Evolutionary conservation across 2,329 filamentous ascomycete species (phyloP), one percentile per base, ranked within the genome.

Genomic region (Ramularia endophylla): DNA sequence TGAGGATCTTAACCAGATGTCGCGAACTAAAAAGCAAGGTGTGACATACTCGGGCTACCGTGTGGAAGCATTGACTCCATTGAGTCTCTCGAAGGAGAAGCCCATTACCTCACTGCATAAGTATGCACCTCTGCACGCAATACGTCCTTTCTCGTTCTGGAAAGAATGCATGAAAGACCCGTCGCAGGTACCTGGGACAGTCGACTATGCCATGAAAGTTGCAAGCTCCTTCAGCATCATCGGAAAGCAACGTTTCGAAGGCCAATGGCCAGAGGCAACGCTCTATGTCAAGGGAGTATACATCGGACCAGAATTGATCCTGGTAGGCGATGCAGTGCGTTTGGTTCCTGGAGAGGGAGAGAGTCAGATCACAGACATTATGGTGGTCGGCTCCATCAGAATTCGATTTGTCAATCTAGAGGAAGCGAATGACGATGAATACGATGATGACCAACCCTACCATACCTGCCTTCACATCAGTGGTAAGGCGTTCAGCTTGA

Each of bases 71-170:
- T 58, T 79, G 9, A 25, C 22, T 6, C 69, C 77, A 0, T 61
- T 76, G 44, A 70, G 73, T 0, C 62, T 65, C 12, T 42, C 46
- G 15, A 47, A 60, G 1, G 65, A 74, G 49, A 81, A 80, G 52
- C 62, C 64, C 5, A 61, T 68, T 2, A 75, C 73, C 0, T 68
- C 72, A 41, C 72, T 74, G 42, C 72, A 76, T 51, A 72, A 66
- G 43, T 80, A 79, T 47, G 64, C 81, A 2, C 68, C 69, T 0
- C 47, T 80, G 3, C 67, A 72, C 33, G 67, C 70, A 22, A 72
- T 75, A 9, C 70, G 77, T 12, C 78, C 78, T 0, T 72, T 81
- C 20, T 60, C 65, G 9, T 64, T 73, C 13, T 81, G 71, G 68
- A 65, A 72, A 32, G 61, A 74, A 6, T 69, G 73, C 18, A 53